Percentiles rank a stretch among this genome's conserved stretches.
Evolutionary conservation across 176 grass and related monocot genomes (phyloP).

Genomic region (Aegilops bicornis): DNA sequence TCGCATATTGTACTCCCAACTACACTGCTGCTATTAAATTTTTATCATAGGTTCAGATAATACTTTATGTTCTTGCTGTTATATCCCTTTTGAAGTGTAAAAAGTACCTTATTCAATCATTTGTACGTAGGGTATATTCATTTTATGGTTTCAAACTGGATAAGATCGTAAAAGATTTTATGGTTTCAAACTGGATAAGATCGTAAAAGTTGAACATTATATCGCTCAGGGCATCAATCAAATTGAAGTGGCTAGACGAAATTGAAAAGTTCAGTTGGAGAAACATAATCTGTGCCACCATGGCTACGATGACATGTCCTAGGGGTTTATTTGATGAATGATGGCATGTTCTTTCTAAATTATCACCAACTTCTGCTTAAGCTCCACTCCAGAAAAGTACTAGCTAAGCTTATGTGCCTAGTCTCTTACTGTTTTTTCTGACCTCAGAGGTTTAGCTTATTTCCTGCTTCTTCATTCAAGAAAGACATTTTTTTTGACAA

Average conservation of each 20-base stretch:
- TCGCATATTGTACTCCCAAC: constrained; percentile 10
- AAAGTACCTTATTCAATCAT: not conserved
- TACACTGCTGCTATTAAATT: not conserved
- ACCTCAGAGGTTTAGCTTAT: not conserved
- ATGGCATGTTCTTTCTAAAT: not conserved
- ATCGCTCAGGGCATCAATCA: not conserved
- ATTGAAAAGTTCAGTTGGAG: not conserved
- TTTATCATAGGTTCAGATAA: not conserved
- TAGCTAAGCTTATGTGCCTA: not conserved
- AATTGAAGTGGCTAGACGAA: not conserved
- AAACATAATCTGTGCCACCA: not conserved
- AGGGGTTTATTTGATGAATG: not conserved
- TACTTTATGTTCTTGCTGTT: not conserved
- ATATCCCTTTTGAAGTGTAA: not conserved
- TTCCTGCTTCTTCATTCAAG: not conserved
- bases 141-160: constrained; percentile 4
- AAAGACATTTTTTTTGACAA: not conserved
- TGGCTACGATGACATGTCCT: not conserved
- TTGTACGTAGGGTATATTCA: not conserved
- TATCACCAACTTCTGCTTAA: not conserved
- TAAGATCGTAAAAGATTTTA: not conserved
- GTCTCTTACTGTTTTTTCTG: not conserved
- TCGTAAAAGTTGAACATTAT: not conserved
- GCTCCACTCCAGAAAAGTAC: not conserved
- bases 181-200: not conserved